Evolutionary conservation across 352 stramenopile species (phyloP).

Genomic region (Phytopythium oedochilum): DNA sequence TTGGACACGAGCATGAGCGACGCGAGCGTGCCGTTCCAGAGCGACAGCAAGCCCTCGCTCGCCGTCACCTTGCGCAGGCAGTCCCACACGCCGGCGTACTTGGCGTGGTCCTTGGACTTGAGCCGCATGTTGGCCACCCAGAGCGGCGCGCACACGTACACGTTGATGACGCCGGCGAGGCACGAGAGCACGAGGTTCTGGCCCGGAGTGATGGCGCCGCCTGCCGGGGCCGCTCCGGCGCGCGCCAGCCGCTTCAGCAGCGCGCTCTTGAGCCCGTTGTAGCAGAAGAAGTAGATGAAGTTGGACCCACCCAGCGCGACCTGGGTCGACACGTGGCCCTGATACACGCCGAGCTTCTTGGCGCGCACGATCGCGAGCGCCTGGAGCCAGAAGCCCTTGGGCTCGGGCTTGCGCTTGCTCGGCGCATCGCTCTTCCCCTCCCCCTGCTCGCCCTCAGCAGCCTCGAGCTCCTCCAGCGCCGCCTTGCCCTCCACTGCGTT

Average conservation of each 20-base stretch:
- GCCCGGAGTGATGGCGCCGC: constrained; percentile 34
- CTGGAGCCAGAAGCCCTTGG: constrained; percentile 34
- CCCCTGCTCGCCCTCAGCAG: constrained; percentile 7
- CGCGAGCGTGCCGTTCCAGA: constrained; percentile 91
- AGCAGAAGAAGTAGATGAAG: constrained; percentile 89
- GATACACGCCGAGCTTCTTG: constrained; percentile 74
- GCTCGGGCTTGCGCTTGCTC: constrained; percentile 1
- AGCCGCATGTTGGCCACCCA: constrained; percentile 94
- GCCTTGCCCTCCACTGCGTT: constrained; percentile 25
- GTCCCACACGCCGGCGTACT: constrained; percentile 51
- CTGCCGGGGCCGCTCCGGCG: constrained; percentile 20
- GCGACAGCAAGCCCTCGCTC: constrained; percentile 74
- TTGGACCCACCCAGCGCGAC: constrained; percentile 73
- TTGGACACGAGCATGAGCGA: constrained; percentile 94
- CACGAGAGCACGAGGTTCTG: constrained; percentile 59
- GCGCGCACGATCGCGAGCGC: constrained; percentile 45
- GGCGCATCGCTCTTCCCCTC: not conserved
- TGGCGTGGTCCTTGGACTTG: constrained; percentile 76
- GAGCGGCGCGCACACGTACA: constrained; percentile 79
- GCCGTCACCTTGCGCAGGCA: constrained; percentile 49
- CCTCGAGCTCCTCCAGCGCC: constrained; percentile 3
- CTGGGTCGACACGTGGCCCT: constrained; percentile 74
- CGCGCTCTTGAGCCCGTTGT: constrained; percentile 63
- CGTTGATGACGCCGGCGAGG: constrained; percentile 87
- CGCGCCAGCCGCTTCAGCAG: constrained; percentile 60